Evolutionary conservation across 768 basidiomycete species (phyloP).

Genomic region (Lactarius deliciosus): DNA sequence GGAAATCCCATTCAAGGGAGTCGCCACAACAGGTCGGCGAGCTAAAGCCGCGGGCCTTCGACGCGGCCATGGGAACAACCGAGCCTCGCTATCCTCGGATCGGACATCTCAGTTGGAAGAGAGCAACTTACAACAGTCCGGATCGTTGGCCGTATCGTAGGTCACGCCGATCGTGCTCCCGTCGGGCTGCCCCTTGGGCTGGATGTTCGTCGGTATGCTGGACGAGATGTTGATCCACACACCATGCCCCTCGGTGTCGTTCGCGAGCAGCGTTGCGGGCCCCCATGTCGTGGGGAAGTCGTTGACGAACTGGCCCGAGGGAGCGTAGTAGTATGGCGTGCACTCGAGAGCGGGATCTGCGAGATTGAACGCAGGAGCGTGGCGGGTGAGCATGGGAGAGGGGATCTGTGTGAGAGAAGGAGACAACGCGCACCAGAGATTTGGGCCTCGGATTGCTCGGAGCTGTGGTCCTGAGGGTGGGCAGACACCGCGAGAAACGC

Average conservation of each 20-base stretch:
- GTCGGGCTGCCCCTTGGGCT: slow-evolving; percentile 36
- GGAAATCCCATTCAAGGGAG: neutral
- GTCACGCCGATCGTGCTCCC: slow-evolving; percentile 6
- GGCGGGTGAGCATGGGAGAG: neutral
- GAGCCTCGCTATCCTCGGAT: neutral
- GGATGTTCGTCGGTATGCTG: slow-evolving; percentile 47
- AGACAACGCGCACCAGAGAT: slow-evolving; percentile 14
- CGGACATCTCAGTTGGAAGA: neutral
- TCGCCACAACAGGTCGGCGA: neutral
- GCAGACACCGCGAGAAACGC: slow-evolving; percentile 2
- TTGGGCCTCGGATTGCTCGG: slow-evolving; percentile 26
- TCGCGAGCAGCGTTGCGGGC: slow-evolving; percentile 23
- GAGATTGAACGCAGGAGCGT: neutral
- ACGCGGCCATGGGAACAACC: neutral
- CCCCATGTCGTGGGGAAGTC: slow-evolving; percentile 23
- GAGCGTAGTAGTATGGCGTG: slow-evolving; percentile 24
- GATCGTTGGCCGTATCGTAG: slow-evolving; percentile 25
- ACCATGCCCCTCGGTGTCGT: slow-evolving; percentile 29
- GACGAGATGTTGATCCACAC: slow-evolving; percentile 46
- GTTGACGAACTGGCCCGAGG: neutral
- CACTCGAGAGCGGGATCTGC: slow-evolving; percentile 25
- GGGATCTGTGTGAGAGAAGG: neutral
- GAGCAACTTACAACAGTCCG: slow-evolving; percentile 26
- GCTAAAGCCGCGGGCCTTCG: neutral
- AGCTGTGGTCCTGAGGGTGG: slow-evolving; percentile 20